phyloP scores from a whole-genome alignment of 1,284 basidiomycete genomes.

The Cutaneotrichosporon cutaneum region DNA sequence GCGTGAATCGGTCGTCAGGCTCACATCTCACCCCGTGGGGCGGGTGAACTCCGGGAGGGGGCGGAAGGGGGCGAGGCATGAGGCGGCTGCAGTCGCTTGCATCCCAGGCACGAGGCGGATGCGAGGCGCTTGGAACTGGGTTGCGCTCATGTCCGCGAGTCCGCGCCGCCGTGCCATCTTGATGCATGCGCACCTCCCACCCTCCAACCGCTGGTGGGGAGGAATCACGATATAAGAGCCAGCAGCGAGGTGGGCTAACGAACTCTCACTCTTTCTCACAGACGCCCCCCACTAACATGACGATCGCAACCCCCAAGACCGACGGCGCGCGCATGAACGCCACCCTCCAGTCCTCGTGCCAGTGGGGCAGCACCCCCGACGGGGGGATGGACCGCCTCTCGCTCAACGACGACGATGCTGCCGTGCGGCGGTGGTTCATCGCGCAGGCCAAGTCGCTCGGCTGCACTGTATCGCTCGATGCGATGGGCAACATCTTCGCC shows the following conservation, averaged over 20 bases:
- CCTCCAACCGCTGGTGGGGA: too few species aligned
- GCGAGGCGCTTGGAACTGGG: neutral
- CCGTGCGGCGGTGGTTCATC: conserved; percentile 40
- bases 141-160: too few species aligned
- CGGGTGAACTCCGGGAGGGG: too few species aligned
- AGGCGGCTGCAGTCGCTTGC: neutral
- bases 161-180: too few species aligned
- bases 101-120: neutral
- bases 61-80: neutral
- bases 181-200: too few species aligned
- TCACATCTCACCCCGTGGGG: too few species aligned
- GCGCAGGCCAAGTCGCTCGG: conserved; percentile 35
- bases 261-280: neutral
- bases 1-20: too few species aligned
- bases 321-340: conserved; percentile 36
- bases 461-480: conserved; percentile 34
- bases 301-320: conserved; percentile 6
- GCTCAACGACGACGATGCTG: conserved; percentile 40
- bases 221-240: too few species aligned
- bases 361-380: conserved; percentile 30
- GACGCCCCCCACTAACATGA: conserved; percentile 4
- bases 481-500: conserved; percentile 49
- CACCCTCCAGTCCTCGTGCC: conserved; percentile 40
- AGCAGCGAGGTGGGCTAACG: too few species aligned
- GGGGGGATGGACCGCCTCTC: conserved; percentile 30